Evolutionary conservation across 768 basidiomycete species (phyloP).

Genomic region (Agrocybe chaxingu): DNA sequence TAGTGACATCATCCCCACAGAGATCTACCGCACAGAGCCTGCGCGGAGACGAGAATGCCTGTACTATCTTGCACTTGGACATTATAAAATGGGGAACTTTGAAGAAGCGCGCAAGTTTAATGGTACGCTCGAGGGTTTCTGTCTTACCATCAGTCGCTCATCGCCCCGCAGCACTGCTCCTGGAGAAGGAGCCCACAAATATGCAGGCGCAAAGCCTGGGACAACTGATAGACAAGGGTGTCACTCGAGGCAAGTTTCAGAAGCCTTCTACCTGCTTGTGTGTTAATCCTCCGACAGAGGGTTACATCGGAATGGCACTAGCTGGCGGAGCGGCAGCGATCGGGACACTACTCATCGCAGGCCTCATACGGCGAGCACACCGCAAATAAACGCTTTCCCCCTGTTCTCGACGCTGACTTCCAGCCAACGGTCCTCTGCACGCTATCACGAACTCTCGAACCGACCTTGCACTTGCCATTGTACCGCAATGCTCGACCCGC

Average conservation of each 20-base stretch:
- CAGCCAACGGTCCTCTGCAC: neutral
- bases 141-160: neutral
- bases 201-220: constrained; percentile 86
- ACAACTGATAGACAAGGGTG: constrained; percentile 82
- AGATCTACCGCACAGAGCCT: constrained; percentile 89
- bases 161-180: constrained; percentile 58
- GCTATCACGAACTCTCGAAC: neutral
- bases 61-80: constrained; percentile 93
- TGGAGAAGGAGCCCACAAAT: constrained; percentile 92
- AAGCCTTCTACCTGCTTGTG: neutral
- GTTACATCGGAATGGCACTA: constrained; percentile 98
- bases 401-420: constrained; percentile 6
- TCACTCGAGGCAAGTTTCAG: constrained; percentile 64
- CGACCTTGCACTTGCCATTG: no score
- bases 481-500: neutral
- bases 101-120: constrained; percentile 92
- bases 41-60: constrained; percentile 88
- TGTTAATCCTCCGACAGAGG: constrained; percentile 52
- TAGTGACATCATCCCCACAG: constrained; percentile 37
- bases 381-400: constrained; percentile 37
- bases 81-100: constrained; percentile 96
- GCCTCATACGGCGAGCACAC: constrained; percentile 80
- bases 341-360: constrained; percentile 69
- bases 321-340: constrained; percentile 88
- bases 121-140: constrained; percentile 50